A percentile compares a stretch with the other conserved stretches of the same genome.
These are phyloP conservation scores for Wickerhamomyces tratensis DNA, from an alignment of 805 yeast genomes.

Conservation along the genomic window DNA sequence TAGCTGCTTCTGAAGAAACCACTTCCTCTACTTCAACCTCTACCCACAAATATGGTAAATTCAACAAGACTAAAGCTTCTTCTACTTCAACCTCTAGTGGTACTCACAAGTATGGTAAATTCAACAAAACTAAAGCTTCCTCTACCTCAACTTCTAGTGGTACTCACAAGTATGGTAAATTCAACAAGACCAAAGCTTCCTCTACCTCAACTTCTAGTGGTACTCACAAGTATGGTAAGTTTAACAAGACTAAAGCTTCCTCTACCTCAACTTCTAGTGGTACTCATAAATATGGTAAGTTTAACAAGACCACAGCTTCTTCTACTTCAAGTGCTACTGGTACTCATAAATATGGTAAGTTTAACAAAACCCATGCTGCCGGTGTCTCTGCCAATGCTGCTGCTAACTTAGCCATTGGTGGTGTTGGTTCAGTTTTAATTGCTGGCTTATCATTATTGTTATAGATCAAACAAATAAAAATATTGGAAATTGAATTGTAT, in stretches of 20 bases:
- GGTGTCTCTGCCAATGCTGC: slow-evolving; percentile 17
- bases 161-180: slow-evolving; percentile 43
- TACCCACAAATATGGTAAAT: slow-evolving; percentile 45
- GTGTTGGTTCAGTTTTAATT: slow-evolving; percentile 35
- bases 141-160: slow-evolving; percentile 28
- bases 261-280: slow-evolving; percentile 30
- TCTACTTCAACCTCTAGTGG: slow-evolving; percentile 33
- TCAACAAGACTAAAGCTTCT: slow-evolving; percentile 32
- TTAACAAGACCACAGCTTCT: slow-evolving; percentile 34
- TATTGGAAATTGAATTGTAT: not conserved
- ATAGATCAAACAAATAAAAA: slow-evolving; percentile 13
- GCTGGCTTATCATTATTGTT: slow-evolving; percentile 41
- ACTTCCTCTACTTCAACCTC: slow-evolving; percentile 26
- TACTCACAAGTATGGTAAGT: slow-evolving; percentile 45
- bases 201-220: slow-evolving; percentile 29
- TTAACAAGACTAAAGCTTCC: slow-evolving; percentile 32
- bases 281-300: slow-evolving; percentile 50
- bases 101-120: slow-evolving; percentile 50
- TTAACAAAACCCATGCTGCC: slow-evolving; percentile 34
- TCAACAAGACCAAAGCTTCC: slow-evolving; percentile 31
- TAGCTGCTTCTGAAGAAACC: not conserved
- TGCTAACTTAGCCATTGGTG: slow-evolving; percentile 19
- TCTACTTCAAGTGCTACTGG: slow-evolving; percentile 26
- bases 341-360: slow-evolving; percentile 50
- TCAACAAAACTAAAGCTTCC: slow-evolving; percentile 32